Percentiles rank a stretch among this genome's conserved stretches.
phyloP scores from a whole-genome alignment of 2,329 filamentous ascomycete species.

The Aspergillus jensenii region DNA sequence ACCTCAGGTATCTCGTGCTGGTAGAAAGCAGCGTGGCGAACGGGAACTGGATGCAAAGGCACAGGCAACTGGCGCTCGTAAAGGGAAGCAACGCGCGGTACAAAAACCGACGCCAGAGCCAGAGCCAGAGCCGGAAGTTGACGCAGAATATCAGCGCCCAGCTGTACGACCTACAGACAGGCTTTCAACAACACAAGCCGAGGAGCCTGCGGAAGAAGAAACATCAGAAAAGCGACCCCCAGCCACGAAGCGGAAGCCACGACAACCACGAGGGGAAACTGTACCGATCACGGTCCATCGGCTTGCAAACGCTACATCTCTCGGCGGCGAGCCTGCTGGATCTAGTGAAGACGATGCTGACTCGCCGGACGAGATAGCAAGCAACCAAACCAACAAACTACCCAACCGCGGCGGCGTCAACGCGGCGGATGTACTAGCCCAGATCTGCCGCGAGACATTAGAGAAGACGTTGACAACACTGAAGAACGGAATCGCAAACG shows the following conservation, averaged over 20 bases:
- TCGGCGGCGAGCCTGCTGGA: constrained; percentile 23
- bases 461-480: constrained; percentile 47
- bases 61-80: background rate
- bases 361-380: constrained; percentile 31
- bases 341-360: constrained; percentile 30
- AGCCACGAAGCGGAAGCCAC: constrained; percentile 22
- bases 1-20: background rate
- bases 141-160: constrained; percentile 10
- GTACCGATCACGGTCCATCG: constrained; percentile 45
- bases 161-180: constrained; percentile 12
- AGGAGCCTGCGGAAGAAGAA: constrained; percentile 9
- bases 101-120: background rate
- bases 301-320: constrained; percentile 34
- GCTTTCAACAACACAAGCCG: constrained; percentile 9
- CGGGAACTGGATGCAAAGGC: background rate
- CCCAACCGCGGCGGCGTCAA: constrained; percentile 49
- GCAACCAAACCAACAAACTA: constrained; percentile 35
- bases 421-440: constrained; percentile 52
- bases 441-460: constrained; percentile 52
- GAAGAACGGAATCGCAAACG: constrained; percentile 40
- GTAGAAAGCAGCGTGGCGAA: background rate
- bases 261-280: constrained; percentile 36
- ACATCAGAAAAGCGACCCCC: constrained; percentile 14
- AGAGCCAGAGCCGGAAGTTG: background rate
- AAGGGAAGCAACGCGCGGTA: background rate